Base-by-base conservation (phyloP, 1,139 yeast species). In the Protomyces inouyei region DNA sequence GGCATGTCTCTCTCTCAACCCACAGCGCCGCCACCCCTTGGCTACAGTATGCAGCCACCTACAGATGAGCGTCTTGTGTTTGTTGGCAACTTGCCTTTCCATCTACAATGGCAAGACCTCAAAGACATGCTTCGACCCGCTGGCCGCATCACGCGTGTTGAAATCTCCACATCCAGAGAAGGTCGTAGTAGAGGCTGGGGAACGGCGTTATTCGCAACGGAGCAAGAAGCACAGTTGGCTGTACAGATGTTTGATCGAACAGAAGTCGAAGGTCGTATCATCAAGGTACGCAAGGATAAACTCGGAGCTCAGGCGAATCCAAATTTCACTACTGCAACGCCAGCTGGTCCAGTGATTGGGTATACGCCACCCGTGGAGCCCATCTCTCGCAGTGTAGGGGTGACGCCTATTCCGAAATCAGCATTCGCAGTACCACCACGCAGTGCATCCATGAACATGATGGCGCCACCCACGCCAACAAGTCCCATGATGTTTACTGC, bases 131-230 rank as follows among this genome's bases (percentile, higher is more conserved):
- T 68, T 16, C 38, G 57, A 51, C 54, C 68, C 5, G 79, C 82
- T 0, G 78, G 80, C 35, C 74, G 74, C 38, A 80, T 84, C 21
- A 68, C 75, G 25, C 74, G 85, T 32, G 86, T 85, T 4, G 87
- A 84, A 68, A 82, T 85, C 21, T 86, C 87, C 35, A 71, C 67
- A 35, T 68, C 70, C 53, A 71, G 71, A 18, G 77, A 76, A 55
- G 82, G 82, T 28, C 72, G 72, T 65, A 74, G 81, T 38, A 80
- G 85, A 69, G 91, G 92, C 3, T 85, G 83, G 75, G 91, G 89
- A 0, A 82, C 86, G 43, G 88, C 85, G 0, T 78, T 82, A 9
- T 85, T 86, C 36, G 79, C 77, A 12, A 73, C 80, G 61, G 76
- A 75, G 57, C 77, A 76, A 35, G 82, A 81, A n/a, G 84, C 88